phyloP scores from a whole-genome alignment of 306 rosid genomes.

The Cicer pinnatifidum region DNA sequence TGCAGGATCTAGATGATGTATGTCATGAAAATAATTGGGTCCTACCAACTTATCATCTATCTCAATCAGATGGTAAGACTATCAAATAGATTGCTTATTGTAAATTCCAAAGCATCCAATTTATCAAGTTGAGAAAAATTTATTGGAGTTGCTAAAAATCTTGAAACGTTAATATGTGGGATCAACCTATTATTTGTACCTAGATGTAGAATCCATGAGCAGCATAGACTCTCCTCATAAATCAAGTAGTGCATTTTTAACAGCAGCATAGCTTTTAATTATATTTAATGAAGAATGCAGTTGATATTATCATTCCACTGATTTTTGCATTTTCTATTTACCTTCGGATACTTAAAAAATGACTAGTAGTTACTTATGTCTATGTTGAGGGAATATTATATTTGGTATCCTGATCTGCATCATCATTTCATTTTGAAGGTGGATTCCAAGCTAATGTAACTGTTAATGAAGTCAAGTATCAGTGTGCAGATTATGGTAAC shows the following conservation, averaged over 20 bases:
- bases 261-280: constrained; percentile 4
- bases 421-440: constrained; percentile 54
- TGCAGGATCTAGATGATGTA: constrained; percentile 52
- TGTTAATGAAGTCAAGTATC: constrained; percentile 60
- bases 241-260: neutral
- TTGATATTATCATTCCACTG: neutral
- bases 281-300: neutral
- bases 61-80: constrained; percentile 53
- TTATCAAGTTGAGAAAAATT: neutral
- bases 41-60: constrained; percentile 56
- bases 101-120: neutral
- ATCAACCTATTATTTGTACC: neutral
- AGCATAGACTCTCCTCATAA: neutral
- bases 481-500: constrained; percentile 49
- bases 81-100: constrained; percentile 4
- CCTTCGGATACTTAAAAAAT: constrained; percentile 5
- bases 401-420: constrained; percentile 41
- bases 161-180: neutral
- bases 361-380: constrained; percentile 1
- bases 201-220: constrained; percentile 27
- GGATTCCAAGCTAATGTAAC: constrained; percentile 63
- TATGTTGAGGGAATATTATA: constrained; percentile 47
- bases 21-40: constrained; percentile 57
- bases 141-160: neutral
- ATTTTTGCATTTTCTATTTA: neutral